phyloP scores from a whole-genome alignment of 768 basidiomycete species.

The Podaxis sp. region DNA sequence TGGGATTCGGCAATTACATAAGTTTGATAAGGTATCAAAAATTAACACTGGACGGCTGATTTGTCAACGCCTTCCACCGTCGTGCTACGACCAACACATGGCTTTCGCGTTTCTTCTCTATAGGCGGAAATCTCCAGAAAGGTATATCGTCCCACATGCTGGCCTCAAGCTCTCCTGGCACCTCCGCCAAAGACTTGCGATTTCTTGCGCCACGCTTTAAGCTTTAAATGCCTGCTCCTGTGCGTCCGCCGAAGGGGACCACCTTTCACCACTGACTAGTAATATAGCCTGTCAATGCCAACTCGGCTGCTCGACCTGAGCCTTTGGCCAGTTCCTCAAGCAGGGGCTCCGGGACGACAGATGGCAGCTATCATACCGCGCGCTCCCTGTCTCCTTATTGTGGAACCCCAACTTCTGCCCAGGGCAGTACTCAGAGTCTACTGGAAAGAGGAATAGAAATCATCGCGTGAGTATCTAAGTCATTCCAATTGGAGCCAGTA shows the following conservation, averaged over 20 bases:
- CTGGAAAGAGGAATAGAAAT: not conserved
- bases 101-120: too few relatives aligned
- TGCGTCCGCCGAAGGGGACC: not conserved
- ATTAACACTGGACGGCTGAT: too few relatives aligned
- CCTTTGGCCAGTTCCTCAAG: not conserved
- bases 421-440: not conserved
- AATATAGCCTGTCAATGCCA: not conserved
- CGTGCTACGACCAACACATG: too few relatives aligned
- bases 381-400: not conserved
- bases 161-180: too few relatives aligned
- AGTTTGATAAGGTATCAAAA: too few relatives aligned
- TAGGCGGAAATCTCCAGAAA: too few relatives aligned
- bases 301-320: not conserved
- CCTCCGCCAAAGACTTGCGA: too few relatives aligned
- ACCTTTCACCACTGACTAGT: not conserved
- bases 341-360: not conserved
- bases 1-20: too few relatives aligned
- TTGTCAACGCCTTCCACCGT: too few relatives aligned
- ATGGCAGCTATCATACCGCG: not conserved
- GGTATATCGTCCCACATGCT: too few relatives aligned
- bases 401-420: not conserved
- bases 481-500: not conserved
- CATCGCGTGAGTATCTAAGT: slow-evolving; percentile 10
- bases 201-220: too few relatives aligned
- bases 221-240: too few relatives aligned